Evolutionary conservation across 1,284 basidiomycete species (phyloP).

Genomic region (Ustilago crameri): DNA sequence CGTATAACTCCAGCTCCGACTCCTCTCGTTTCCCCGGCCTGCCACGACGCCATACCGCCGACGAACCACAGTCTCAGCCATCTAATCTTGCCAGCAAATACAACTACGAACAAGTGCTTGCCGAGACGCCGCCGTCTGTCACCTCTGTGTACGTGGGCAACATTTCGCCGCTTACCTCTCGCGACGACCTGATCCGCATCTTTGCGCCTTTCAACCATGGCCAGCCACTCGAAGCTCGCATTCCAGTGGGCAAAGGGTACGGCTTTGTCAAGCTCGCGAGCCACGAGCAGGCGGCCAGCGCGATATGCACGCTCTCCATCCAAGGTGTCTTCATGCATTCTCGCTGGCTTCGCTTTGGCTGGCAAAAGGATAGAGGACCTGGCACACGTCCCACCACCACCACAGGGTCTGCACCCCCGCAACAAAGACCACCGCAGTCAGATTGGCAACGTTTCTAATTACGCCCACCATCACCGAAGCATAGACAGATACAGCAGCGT

Average conservation of each 20-base stretch:
- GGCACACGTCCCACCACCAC: not conserved
- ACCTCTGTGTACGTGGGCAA: slow-evolving; percentile 98
- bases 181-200: slow-evolving; percentile 92
- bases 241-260: slow-evolving; percentile 87
- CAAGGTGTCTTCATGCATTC: slow-evolving; percentile 96
- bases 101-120: slow-evolving; percentile 84
- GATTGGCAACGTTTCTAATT: too few relatives aligned
- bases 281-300: slow-evolving; percentile 96
- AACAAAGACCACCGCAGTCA: not conserved
- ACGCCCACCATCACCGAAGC: too few relatives aligned
- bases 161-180: slow-evolving; percentile 92
- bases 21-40: not conserved
- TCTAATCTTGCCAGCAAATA: slow-evolving; percentile 7
- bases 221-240: slow-evolving; percentile 92
- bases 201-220: slow-evolving; percentile 88
- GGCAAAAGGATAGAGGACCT: slow-evolving; percentile 82
- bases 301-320: slow-evolving; percentile 82
- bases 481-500: too few relatives aligned
- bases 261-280: slow-evolving; percentile 98
- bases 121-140: slow-evolving; percentile 89
- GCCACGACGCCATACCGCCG: slow-evolving; percentile 31
- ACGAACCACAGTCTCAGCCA: slow-evolving; percentile 3
- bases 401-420: not conserved
- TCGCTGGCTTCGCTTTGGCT: slow-evolving; percentile 93
- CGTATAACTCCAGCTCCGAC: slow-evolving; percentile 3